phyloP scores from a whole-genome alignment of 768 basidiomycete genomes.

The Udeniomyces megalosporus region DNA sequence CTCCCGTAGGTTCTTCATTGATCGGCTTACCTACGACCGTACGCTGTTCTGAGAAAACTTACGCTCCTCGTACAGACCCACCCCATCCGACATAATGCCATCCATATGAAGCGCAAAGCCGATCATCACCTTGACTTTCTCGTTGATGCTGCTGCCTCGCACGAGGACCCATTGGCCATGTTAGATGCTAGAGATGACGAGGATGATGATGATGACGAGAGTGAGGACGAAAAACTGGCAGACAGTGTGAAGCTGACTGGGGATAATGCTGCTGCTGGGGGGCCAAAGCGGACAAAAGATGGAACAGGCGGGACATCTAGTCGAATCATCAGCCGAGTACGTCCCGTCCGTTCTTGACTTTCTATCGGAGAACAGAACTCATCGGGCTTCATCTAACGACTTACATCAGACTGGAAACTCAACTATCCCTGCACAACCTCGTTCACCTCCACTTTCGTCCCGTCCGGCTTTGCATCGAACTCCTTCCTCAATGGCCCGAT shows the following conservation, averaged over 20 bases:
- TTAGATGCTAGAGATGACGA: constrained; percentile 9
- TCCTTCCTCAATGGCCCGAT: constrained; percentile 53
- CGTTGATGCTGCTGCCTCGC: constrained; percentile 39
- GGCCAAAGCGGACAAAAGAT: no score
- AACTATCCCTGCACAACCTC: neutral
- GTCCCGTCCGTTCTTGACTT: no score
- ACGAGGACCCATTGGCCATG: constrained; percentile 11
- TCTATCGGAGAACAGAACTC: no score
- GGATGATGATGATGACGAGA: constrained; percentile 8
- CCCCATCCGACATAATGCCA: constrained; percentile 66
- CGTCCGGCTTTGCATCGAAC: constrained; percentile 51
- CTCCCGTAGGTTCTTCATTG: constrained; percentile 72
- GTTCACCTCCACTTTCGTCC: constrained; percentile 8
- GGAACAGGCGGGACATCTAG: no score
- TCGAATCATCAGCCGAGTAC: no score
- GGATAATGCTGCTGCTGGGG: no score
- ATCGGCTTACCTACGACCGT: no score
- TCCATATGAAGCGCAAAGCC: constrained; percentile 65
- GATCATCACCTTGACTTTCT: constrained; percentile 74
- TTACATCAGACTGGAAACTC: neutral
- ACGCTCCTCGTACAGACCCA: constrained; percentile 49
- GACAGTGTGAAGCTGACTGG: neutral
- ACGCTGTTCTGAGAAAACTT: no score
- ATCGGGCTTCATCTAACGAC: no score
- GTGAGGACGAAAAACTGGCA: neutral